phyloP scores from a whole-genome alignment of 345 rosid genomes.

The Ceriops decandra region DNA sequence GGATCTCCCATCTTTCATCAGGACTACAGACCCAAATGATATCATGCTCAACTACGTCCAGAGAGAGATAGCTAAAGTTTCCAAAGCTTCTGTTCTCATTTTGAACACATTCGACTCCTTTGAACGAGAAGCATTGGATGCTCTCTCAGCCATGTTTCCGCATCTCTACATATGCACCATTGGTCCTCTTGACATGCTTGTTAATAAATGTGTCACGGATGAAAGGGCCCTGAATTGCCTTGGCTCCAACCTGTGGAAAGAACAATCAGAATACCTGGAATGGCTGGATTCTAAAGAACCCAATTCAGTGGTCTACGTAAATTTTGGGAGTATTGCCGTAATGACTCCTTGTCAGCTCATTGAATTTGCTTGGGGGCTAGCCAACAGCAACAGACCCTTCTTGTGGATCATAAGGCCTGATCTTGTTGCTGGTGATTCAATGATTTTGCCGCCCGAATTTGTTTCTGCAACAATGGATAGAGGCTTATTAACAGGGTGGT shows the following conservation, averaged over 20 bases:
- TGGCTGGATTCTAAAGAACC: conserved; percentile 12
- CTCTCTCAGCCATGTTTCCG: conserved; percentile 16
- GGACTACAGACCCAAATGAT: conserved; percentile 35
- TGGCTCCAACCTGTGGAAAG: conserved; percentile 11
- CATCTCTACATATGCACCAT: conserved; percentile 6
- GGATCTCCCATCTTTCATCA: conserved; percentile 42
- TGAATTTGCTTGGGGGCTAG: conserved; percentile 21
- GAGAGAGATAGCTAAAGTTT: conserved; percentile 11
- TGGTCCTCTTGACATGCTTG: conserved; percentile 24
- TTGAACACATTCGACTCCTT: conserved; percentile 43
- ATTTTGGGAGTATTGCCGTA: conserved; percentile 13
- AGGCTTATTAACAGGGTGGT: conserved; percentile 16
- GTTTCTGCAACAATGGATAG: conserved; percentile 3
- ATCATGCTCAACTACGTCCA: conserved; percentile 29
- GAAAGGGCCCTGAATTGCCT: not conserved
- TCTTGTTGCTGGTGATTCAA: not conserved
- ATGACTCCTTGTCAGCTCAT: conserved; percentile 1
- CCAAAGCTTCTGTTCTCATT: conserved; percentile 33
- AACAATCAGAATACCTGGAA: not conserved
- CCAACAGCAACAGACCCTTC: not conserved
- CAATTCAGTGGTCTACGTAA: conserved; percentile 8
- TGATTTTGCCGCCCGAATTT: conserved; percentile 1
- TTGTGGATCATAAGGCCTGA: too few species aligned
- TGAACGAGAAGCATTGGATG: conserved; percentile 26
- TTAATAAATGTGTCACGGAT: not conserved